phyloP scores from a whole-genome alignment of 768 basidiomycete genomes.

The Hericium erinaceus region DNA sequence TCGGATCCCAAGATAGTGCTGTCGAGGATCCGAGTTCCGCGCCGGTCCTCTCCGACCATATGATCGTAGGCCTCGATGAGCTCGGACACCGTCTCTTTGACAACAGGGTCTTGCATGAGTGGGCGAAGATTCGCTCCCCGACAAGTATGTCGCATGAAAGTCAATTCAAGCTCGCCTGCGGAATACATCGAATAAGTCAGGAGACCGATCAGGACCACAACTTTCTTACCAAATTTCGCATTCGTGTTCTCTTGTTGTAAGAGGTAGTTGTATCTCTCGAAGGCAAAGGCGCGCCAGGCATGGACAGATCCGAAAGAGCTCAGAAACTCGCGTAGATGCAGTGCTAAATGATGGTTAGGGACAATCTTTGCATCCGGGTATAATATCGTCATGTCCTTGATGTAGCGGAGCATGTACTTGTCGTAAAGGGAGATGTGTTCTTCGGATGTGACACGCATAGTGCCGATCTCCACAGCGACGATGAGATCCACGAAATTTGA shows the following conservation, averaged over 20 bases:
- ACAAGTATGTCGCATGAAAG: slow-evolving; percentile 3
- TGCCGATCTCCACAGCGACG: slow-evolving; percentile 24
- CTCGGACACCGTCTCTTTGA: not conserved
- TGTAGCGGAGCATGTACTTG: slow-evolving; percentile 23
- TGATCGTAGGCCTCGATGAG: not conserved
- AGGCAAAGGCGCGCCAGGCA: slow-evolving; percentile 27
- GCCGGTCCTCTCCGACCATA: not conserved
- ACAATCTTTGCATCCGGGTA: slow-evolving; percentile 21
- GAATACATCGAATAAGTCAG: too few relatives aligned
- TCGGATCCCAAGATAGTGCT: not conserved
- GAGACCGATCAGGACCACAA: too few relatives aligned
- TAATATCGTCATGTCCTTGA: slow-evolving; percentile 20
- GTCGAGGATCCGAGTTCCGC: not conserved
- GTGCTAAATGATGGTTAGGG: slow-evolving; percentile 31
- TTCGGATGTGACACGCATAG: slow-evolving; percentile 15
- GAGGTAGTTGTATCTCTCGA: slow-evolving; percentile 26
- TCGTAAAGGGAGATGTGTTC: slow-evolving; percentile 19
- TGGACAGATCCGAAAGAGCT: slow-evolving; percentile 27
- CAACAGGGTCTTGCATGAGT: not conserved
- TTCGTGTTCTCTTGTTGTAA: slow-evolving; percentile 24
- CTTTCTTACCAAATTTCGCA: slow-evolving; percentile 22
- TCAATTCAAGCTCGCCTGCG: slow-evolving; percentile 22
- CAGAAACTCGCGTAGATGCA: slow-evolving; percentile 29
- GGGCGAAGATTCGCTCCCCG: not conserved
- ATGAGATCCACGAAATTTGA: slow-evolving; percentile 25